Base-by-base conservation (phyloP, 306 rosid genomes). In the Gynostemma pentaphyllum region DNA sequence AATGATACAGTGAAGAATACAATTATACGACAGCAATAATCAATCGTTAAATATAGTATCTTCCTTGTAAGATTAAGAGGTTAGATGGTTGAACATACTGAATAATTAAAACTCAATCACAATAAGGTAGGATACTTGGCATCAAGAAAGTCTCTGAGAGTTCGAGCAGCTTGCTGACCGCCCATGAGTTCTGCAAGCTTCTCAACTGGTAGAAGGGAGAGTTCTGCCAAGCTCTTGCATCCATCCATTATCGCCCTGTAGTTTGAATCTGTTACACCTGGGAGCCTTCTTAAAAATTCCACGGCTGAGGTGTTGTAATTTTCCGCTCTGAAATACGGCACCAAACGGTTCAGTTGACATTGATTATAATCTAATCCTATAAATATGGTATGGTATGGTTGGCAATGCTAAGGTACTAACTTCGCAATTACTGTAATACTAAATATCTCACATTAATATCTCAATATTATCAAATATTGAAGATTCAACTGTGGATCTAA, bases 51-150 rank as follows among this genome's bases (percentile, higher is more conserved):
- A 30, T 54, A 54, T n/a, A 32, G 44, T 7, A 12, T 32, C 62
- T 32, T 29, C 16, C 21, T 41, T n/a, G 16, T 10, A 55, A 3
- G 32, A 5, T 13, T 54, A 5, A 30, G 44, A 34, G 34, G 27
- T 56, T 34, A 44, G 24, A 54, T 15, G 23, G 50, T 45, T 45
- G 50, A 45, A 45, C 22, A 45, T n/a, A 16, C 1, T 24, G 6
- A n/a, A 30, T 54, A 54, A 54, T 15, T n/a, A 56, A 4, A 27
- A 15, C 26, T 18, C n/a, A 32, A 30, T 83, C 82, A 82, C 59
- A 85, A 75, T 75, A 88, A 74, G 54, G 96, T 88, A 41, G 98
- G 98, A 80, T 92, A 88, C 75, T 92, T 92, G 12, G 98, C 98
- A 79, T 92, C 98, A 13, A 92, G 85, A 78, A 88, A 92, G 2